Conservation (phyloP, 2,329 filamentous ascomycete genomes). For the Sarocladiaceae sp. region DNA sequence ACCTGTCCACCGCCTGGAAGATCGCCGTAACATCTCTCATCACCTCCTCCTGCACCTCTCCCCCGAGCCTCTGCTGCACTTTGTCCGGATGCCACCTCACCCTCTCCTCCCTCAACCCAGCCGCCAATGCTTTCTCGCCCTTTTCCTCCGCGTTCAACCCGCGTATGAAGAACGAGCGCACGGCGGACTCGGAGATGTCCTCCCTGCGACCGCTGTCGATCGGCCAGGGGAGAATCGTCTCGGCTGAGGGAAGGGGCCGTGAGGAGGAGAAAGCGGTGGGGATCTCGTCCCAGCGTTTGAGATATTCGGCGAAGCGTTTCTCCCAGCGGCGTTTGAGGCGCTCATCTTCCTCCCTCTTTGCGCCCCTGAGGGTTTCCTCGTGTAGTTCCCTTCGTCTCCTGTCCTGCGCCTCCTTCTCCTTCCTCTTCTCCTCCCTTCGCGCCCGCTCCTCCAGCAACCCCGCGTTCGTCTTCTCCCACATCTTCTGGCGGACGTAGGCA, state of each 20-base stretch:
- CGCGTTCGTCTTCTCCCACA: slow-evolving; percentile 94
- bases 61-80: slow-evolving; percentile 82
- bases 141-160: slow-evolving; percentile 36
- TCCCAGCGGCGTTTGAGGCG: slow-evolving; percentile 47
- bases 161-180: slow-evolving; percentile 62
- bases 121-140: slow-evolving; percentile 38
- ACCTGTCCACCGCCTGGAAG: slow-evolving; percentile 80
- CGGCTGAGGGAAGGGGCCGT: background rate
- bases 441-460: slow-evolving; percentile 73
- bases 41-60: slow-evolving; percentile 61
- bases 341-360: slow-evolving; percentile 61
- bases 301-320: slow-evolving; percentile 60
- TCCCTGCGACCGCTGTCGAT: slow-evolving; percentile 50
- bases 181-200: slow-evolving; percentile 51
- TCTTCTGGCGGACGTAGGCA: slow-evolving; percentile 72
- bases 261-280: background rate
- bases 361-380: slow-evolving; percentile 61
- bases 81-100: slow-evolving; percentile 98
- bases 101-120: slow-evolving; percentile 70
- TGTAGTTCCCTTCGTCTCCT: slow-evolving; percentile 45
- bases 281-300: slow-evolving; percentile 51
- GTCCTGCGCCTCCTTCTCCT: slow-evolving; percentile 46
- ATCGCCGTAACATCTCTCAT: slow-evolving; percentile 80
- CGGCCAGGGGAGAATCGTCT: slow-evolving; percentile 61
- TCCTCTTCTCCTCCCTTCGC: slow-evolving; percentile 46